Evolutionary conservation across 805 yeast species (phyloP), one percentile per base, ranked within the genome.

Genomic region (Nematodospora valgi): DNA sequence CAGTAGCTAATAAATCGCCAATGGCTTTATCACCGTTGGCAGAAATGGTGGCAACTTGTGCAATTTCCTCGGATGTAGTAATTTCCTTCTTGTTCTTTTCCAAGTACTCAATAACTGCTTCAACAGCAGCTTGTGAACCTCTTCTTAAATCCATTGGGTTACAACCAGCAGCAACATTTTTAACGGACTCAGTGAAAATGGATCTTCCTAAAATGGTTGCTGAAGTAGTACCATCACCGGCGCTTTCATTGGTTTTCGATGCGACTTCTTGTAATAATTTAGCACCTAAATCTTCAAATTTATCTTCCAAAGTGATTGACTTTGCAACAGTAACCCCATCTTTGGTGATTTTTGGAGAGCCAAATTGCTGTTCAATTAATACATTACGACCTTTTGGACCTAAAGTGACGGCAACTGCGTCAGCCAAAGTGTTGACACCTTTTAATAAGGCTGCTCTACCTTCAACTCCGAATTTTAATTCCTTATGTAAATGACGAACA

Each of bases 361-460:
- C 97, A 49, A 86, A 93, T 45, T 86, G 83, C 70, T 93, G 98
- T 70, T 91, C 98, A 58, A 93, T 89, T 51, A 91, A 75, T 24
- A 88, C 98, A 54, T 88, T 91, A 67, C 98, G 82, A 56, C 98
- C 98, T 64, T 89, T 89, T 53, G 98, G 98, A 35, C 98, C 98
- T 43, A 91, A 72, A 24, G 98, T 93, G 35, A 94, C 95, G 23
- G 95, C 81, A 32, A 91, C 98, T 15, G 98, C 98, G 56, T 86
- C 89, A 33, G 97, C 97, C 50, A 91, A 77, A 34, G 87, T 82
- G 57, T 88, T 93, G 38, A 94, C 98, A 67, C 98, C 98, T 57
- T 78, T 84, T 50, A 93, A 70, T 13, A 91, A 70, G 27, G 98
- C 87, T 32, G 97, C 95, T 65, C 98, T 80, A 50, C 96, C 98